Percentiles rank a stretch among this genome's conserved stretches.
These are phyloP conservation scores for Amylocystis lapponica DNA, from an alignment of 768 basidiomycete genomes.

Conservation along the genomic window DNA sequence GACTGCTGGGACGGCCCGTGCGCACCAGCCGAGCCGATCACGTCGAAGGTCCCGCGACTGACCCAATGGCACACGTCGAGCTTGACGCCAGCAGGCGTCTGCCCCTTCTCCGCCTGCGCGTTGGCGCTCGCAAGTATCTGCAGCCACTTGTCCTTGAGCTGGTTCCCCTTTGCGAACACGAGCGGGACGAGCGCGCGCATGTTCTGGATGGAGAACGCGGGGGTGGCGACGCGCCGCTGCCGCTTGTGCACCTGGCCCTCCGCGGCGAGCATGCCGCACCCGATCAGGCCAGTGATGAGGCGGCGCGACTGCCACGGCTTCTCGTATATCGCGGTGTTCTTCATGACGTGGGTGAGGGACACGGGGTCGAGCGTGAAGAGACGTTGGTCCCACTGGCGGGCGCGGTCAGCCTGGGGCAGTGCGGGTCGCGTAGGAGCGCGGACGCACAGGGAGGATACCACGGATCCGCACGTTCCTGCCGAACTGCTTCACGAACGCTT, in stretches of 20 bases:
- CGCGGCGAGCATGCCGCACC: slow-evolving; percentile 75
- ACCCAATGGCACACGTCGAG: slow-evolving; percentile 81
- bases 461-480: slow-evolving; percentile 67
- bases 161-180: slow-evolving; percentile 60
- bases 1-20: background rate
- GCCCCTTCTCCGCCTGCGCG: slow-evolving; percentile 9
- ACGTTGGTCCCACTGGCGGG: slow-evolving; percentile 65
- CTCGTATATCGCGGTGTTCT: slow-evolving; percentile 66
- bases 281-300: slow-evolving; percentile 72
- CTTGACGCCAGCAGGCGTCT: slow-evolving; percentile 22
- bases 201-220: slow-evolving; percentile 79
- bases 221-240: slow-evolving; percentile 70
- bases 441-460: slow-evolving; percentile 64
- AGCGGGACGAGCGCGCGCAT: slow-evolving; percentile 66
- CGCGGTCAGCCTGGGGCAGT: background rate
- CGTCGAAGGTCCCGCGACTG: slow-evolving; percentile 81
- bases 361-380: slow-evolving; percentile 77
- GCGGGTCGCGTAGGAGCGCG: background rate
- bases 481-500: slow-evolving; percentile 48
- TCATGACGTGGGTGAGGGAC: slow-evolving; percentile 68
- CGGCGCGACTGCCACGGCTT: slow-evolving; percentile 80
- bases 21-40: slow-evolving; percentile 83
- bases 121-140: slow-evolving; percentile 36
- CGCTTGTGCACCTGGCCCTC: slow-evolving; percentile 76
- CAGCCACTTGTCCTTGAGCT: slow-evolving; percentile 59